Conservation (phyloP, 495 filamentous ascomycete species). For the Penicillium manginii region DNA sequence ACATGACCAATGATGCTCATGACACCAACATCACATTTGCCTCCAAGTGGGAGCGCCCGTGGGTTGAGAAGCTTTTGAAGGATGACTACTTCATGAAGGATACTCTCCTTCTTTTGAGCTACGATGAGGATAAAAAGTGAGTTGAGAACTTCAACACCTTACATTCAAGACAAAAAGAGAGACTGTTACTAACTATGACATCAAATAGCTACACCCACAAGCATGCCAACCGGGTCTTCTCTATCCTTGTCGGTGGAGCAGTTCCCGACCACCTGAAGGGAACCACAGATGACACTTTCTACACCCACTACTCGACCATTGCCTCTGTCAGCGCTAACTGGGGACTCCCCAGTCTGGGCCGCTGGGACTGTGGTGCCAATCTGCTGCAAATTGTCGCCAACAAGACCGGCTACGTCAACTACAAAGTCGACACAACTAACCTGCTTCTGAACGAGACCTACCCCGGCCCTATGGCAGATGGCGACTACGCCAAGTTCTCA, state of each 20-base stretch:
- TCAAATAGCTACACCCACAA: slow-evolving; percentile 4
- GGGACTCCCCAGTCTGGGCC: slow-evolving; percentile 66
- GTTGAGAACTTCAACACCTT: background rate
- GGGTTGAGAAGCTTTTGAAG: slow-evolving; percentile 62
- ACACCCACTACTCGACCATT: slow-evolving; percentile 73
- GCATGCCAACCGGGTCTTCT: slow-evolving; percentile 23
- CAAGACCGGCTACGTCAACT: slow-evolving; percentile 60
- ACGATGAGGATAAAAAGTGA: slow-evolving; percentile 68
- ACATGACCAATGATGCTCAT: slow-evolving; percentile 76
- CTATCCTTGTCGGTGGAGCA: slow-evolving; percentile 66
- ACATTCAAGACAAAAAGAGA: background rate
- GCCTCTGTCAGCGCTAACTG: slow-evolving; percentile 70
- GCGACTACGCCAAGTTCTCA: slow-evolving; percentile 33
- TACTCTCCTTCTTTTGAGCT: slow-evolving; percentile 53
- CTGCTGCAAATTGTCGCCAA: slow-evolving; percentile 64
- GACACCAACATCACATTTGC: slow-evolving; percentile 67
- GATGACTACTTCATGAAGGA: slow-evolving; percentile 65
- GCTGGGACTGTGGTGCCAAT: slow-evolving; percentile 75
- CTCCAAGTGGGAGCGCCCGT: slow-evolving; percentile 59
- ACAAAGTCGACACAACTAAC: slow-evolving; percentile 46
- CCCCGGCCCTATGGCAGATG: slow-evolving; percentile 45
- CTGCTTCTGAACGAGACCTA: slow-evolving; percentile 51
- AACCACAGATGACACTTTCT: slow-evolving; percentile 67
- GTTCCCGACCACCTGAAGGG: slow-evolving; percentile 60
- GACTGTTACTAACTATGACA: background rate